phyloP scores from a whole-genome alignment of 768 basidiomycete genomes.

The Pulveroboletus ravenelii region DNA sequence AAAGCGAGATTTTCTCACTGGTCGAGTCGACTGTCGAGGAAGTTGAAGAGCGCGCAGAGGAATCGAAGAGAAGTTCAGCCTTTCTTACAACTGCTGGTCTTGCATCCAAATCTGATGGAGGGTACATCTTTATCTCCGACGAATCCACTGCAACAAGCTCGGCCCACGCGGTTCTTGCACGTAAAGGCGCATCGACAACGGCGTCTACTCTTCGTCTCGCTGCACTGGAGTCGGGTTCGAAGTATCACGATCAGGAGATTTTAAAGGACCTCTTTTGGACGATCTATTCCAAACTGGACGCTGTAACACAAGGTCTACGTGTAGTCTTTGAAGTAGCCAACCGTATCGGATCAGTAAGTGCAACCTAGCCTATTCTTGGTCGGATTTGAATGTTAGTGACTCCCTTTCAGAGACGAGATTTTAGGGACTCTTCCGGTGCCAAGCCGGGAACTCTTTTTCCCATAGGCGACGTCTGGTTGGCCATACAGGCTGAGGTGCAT shows the following conservation, averaged over 20 bases:
- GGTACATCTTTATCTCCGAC: conserved; percentile 44
- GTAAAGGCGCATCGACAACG: conserved; percentile 30
- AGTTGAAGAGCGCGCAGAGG: conserved; percentile 86
- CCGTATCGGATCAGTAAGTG: conserved; percentile 83
- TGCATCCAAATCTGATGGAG: conserved; percentile 44
- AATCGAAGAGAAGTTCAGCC: conserved; percentile 50
- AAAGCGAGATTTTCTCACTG: conserved; percentile 76
- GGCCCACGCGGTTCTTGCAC: conserved; percentile 25
- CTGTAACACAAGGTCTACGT: conserved; percentile 85
- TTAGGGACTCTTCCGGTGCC: conserved; percentile 78
- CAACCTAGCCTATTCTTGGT: not conserved
- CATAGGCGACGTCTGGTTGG: conserved; percentile 80
- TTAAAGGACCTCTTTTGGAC: conserved; percentile 96
- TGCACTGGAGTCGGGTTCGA: conserved; percentile 68
- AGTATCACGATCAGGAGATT: conserved; percentile 77
- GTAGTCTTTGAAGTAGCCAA: conserved; percentile 88
- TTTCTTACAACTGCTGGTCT: conserved; percentile 34
- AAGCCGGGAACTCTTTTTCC: conserved; percentile 78
- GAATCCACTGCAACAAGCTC: conserved; percentile 13
- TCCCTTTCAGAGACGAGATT: conserved; percentile 70
- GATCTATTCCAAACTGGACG: conserved; percentile 90
- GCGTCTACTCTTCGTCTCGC: conserved; percentile 60
- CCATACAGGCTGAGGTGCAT: conserved; percentile 82
- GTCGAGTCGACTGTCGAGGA: conserved; percentile 88
- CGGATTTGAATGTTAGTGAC: not conserved